Evolutionary conservation across 257 asterid species (phyloP).

Genomic region (Ophiorrhiza pumila): DNA sequence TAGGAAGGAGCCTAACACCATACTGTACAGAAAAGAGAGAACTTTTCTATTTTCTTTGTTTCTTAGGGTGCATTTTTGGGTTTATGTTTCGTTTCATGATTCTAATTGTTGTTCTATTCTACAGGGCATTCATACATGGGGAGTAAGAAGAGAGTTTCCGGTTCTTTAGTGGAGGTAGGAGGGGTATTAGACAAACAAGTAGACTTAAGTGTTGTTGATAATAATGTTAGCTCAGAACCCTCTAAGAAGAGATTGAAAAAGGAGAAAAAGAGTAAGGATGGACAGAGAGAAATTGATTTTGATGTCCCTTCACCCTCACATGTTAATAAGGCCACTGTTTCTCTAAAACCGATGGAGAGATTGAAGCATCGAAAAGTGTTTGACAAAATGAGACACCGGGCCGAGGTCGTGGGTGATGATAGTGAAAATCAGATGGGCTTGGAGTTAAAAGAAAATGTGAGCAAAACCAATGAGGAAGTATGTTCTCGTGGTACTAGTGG

Average conservation of each 20-base stretch:
- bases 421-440: constrained; percentile 15
- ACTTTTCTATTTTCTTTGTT: background rate
- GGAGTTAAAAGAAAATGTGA: constrained; percentile 29
- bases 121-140: constrained; percentile 41
- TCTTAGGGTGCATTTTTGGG: background rate
- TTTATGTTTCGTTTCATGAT: no score
- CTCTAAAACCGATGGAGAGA: constrained; percentile 67
- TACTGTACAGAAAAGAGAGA: background rate
- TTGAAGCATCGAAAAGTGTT: constrained; percentile 48
- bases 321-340: constrained; percentile 9
- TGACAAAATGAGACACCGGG: constrained; percentile 56
- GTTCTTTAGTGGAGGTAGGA: constrained; percentile 36
- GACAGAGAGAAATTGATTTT: constrained; percentile 24
- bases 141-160: constrained; percentile 54
- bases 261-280: constrained; percentile 42
- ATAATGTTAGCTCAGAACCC: constrained; percentile 34
- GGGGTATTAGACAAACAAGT: constrained; percentile 15
- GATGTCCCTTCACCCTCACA: constrained; percentile 42
- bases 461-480: constrained; percentile 21
- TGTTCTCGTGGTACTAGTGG: constrained; percentile 23
- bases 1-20: background rate
- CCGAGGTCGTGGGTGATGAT: constrained; percentile 24
- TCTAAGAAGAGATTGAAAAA: constrained; percentile 56
- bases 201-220: constrained; percentile 26
- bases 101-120: background rate